These are phyloP conservation scores for Cystobasidium onofrii DNA, from an alignment of 768 basidiomycete species.

Conservation along the genomic window DNA sequence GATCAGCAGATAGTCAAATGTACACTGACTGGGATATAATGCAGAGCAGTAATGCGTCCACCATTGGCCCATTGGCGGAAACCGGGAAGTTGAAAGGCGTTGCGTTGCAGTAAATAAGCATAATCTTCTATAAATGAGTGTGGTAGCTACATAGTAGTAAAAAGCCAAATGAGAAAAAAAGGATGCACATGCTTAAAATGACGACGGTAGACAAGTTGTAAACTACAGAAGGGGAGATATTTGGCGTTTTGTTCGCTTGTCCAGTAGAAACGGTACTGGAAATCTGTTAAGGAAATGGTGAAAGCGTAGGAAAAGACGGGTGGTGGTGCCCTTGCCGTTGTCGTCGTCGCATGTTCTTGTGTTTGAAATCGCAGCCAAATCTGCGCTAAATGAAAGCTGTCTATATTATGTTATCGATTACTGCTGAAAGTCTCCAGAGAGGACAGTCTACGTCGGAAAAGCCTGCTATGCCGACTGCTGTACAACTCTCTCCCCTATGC, in stretches of 20 bases:
- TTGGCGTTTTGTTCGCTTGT: too few species aligned
- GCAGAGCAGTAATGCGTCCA: too few species aligned
- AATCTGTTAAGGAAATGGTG: too few species aligned
- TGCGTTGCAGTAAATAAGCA: background rate
- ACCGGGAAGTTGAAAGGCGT: too few species aligned
- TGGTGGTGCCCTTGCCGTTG: too few species aligned
- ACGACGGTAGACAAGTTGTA: background rate
- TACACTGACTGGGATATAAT: too few species aligned
- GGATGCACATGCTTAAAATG: background rate
- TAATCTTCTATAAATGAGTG: background rate
- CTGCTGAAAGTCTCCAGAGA: background rate
- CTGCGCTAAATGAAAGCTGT: background rate
- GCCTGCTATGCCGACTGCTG: background rate
- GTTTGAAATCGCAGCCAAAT: background rate
- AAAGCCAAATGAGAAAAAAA: background rate
- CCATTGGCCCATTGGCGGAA: too few species aligned
- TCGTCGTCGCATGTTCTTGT: background rate
- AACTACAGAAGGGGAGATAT: too few species aligned
- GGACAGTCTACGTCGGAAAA: background rate
- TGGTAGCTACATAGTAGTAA: conserved; percentile 1
- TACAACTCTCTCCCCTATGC: background rate
- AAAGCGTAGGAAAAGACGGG: too few species aligned
- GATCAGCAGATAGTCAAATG: too few species aligned
- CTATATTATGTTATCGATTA: background rate
- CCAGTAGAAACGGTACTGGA: too few species aligned